Evolutionary conservation across 176 grass and related monocot species (phyloP).

Genomic region (Avena sativa): DNA sequence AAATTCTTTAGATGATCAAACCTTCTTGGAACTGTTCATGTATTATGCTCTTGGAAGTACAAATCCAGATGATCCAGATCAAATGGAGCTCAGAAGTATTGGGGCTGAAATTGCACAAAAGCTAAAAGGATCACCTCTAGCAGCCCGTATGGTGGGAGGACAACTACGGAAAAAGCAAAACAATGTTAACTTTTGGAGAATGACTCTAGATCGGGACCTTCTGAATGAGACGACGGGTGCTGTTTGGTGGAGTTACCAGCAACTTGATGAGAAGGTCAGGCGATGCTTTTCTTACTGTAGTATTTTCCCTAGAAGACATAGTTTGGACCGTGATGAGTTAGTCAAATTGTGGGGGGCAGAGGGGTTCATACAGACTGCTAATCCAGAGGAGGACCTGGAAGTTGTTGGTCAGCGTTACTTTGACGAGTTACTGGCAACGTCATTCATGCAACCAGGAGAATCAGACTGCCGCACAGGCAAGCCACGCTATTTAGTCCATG

Average conservation of each 20-base stretch:
- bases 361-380: constrained; percentile 5
- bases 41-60: constrained; percentile 23
- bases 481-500: too few relatives aligned
- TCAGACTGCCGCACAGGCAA: too few relatives aligned
- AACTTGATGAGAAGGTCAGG: constrained; percentile 5
- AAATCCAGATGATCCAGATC: background rate
- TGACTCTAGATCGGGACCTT: too few relatives aligned
- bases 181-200: too few relatives aligned
- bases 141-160: background rate
- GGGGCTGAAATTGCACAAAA: constrained; percentile 35
- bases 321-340: background rate
- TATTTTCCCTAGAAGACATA: constrained; percentile 27
- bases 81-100: background rate
- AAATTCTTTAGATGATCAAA: background rate
- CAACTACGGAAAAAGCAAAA: too few relatives aligned
- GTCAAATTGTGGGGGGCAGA: constrained; percentile 51
- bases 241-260: constrained; percentile 41
- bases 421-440: too few relatives aligned
- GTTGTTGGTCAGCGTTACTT: too few relatives aligned
- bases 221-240: background rate
- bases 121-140: background rate
- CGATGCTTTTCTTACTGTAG: constrained; percentile 46
- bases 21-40: constrained; percentile 29
- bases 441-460: too few relatives aligned
- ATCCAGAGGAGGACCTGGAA: too few relatives aligned